A percentile compares a stretch with the other conserved stretches of the same genome.
These are phyloP conservation scores for Aethionema arabicum DNA, from an alignment of 345 rosid genomes.

Conservation along the genomic window DNA sequence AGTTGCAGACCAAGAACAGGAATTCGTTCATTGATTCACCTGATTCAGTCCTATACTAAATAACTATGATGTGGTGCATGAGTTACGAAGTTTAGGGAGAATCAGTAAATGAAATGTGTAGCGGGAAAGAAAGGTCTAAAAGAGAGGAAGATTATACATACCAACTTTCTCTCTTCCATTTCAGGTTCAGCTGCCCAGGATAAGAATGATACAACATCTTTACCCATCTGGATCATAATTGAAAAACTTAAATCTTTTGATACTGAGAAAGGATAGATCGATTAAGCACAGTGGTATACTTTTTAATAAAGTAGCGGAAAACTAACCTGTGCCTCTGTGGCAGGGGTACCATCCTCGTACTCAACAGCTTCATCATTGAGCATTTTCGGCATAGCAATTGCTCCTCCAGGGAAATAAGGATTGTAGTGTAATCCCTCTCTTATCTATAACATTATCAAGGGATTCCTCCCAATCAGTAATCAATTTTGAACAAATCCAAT, in stretches of 20 bases:
- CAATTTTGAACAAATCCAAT: neutral
- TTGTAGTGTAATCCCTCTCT: conserved; percentile 95
- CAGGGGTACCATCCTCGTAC: conserved; percentile 97
- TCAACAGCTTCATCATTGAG: conserved; percentile 94
- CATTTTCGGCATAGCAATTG: conserved; percentile 99
- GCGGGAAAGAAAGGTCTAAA: neutral
- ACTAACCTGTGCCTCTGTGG: conserved; percentile 95
- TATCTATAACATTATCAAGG: conserved; percentile 48
- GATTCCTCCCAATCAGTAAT: neutral
- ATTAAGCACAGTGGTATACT: neutral
- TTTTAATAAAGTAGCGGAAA: conserved; percentile 3
- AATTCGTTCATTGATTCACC: neutral
- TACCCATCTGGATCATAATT: conserved; percentile 78
- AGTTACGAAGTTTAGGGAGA: neutral
- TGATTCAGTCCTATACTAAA: conserved; percentile 5
- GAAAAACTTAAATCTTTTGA: conserved; percentile 5
- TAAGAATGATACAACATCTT: conserved; percentile 88
- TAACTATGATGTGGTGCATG: neutral
- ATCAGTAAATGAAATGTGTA: neutral
- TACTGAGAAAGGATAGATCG: conserved; percentile 1
- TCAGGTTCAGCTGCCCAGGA: conserved; percentile 99
- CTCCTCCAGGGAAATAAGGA: conserved; percentile 99
- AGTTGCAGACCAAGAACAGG: neutral
- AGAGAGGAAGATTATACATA: conserved; percentile 31
- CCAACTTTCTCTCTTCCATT: conserved; percentile 99